Base-by-base conservation (phyloP, 768 basidiomycete species). In the Rickenella mellea region DNA sequence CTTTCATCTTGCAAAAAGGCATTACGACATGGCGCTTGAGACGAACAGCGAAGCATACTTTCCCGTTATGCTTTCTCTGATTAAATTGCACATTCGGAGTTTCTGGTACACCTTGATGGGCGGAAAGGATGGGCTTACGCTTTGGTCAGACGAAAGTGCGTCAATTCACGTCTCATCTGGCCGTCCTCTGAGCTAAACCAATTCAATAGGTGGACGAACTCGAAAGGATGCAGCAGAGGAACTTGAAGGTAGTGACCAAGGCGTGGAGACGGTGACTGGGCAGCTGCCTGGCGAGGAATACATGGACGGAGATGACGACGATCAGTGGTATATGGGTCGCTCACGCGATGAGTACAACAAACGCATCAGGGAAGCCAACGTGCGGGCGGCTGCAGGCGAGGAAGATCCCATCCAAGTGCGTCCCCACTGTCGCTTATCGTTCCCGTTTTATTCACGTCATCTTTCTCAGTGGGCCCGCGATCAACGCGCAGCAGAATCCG, bases 1-100 rank as follows among this genome's bases (percentile, higher is more conserved):
- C 60, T 98, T 89, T 68, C 85, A 96, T 59, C 76, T 98, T 15
- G 96, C 96, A 0, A 99, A 98, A 61, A 73, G 96, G 17, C 85
- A 93, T 57, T 98, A 97, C 58, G 96, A 98, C 58, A 61, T 82
- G 41, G 89, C 92, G 4, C 60, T 87, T 31, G 89, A 93, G 48
- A 88, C 86, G 4, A 93, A 93, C 53, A 56, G 67, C 30, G 92
- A 97, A 54, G 93, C 92, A 0, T 91, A 88, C 55, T 65, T 97
- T 19, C 92, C 94, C 0, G 86, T 96, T 35, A 60, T 76, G 21
- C 63, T 98, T 15, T 92, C 90, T 2, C 66, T 98, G 28, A 63
- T 76, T 39, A 89, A 87, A 56, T 63, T 99, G 22, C 86, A 97
- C 56, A 57, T 76, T 7, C 78, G 82, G 14, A 93, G 89, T 53